A percentile compares a stretch with the other conserved stretches of the same genome.
Evolutionary conservation across 1,284 basidiomycete genomes (phyloP).

Genomic region (Coriolopsis trogii): DNA sequence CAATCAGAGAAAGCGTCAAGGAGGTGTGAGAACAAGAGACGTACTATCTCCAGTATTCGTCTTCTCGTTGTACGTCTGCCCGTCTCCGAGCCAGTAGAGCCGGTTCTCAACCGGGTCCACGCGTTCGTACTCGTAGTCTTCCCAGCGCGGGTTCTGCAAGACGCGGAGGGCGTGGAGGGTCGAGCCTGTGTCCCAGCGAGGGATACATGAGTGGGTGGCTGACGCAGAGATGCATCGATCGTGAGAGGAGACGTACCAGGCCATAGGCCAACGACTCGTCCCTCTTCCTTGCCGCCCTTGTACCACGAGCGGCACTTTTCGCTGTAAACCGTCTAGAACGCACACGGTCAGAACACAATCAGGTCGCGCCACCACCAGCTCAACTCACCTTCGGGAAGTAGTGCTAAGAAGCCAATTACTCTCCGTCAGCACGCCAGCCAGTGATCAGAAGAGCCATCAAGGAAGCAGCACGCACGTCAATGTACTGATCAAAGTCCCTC

Average conservation of each 20-base stretch:
- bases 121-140: slow-evolving; percentile 61
- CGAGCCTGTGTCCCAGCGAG: slow-evolving; percentile 42
- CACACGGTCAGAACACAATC: background rate
- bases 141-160: slow-evolving; percentile 62
- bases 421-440: background rate
- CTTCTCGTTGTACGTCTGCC: slow-evolving; percentile 49
- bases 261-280: slow-evolving; percentile 60
- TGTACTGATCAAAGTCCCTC: slow-evolving; percentile 3
- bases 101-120: slow-evolving; percentile 48
- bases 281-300: slow-evolving; percentile 60
- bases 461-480: background rate
- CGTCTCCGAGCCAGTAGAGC: slow-evolving; percentile 63
- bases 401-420: background rate
- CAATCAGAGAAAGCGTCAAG: background rate
- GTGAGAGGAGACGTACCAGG: slow-evolving; percentile 44
- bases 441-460: background rate
- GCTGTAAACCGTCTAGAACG: slow-evolving; percentile 54
- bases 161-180: slow-evolving; percentile 53
- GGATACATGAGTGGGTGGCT: background rate
- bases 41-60: slow-evolving; percentile 48
- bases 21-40: slow-evolving; percentile 24
- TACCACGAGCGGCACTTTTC: slow-evolving; percentile 70
- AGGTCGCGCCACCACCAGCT: background rate
- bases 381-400: slow-evolving; percentile 6
- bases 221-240: background rate